Conservation (phyloP, 805 yeast genomes). For the Saturnispora bothae region DNA sequence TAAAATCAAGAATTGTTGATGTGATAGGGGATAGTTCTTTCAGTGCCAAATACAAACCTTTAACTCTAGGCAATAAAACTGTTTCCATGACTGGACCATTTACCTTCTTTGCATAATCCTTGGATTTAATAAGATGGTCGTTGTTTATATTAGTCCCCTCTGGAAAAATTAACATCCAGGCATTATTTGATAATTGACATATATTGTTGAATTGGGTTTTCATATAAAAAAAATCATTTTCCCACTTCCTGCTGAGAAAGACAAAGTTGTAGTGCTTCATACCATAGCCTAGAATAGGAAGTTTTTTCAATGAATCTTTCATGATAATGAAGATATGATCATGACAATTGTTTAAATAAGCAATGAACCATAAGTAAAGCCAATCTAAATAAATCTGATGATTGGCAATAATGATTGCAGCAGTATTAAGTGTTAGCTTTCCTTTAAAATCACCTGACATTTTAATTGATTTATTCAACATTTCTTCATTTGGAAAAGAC, state of each 20-base stretch:
- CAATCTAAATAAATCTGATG: slow-evolving; percentile 94
- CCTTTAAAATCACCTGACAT: slow-evolving; percentile 9
- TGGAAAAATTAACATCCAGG: slow-evolving; percentile 73
- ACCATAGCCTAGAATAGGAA: slow-evolving; percentile 80
- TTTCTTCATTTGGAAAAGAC: slow-evolving; percentile 24
- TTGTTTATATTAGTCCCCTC: slow-evolving; percentile 86
- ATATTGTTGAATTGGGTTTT: slow-evolving; percentile 41
- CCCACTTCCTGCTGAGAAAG: slow-evolving; percentile 81
- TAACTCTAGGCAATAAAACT: slow-evolving; percentile 68
- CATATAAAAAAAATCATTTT: slow-evolving; percentile 52
- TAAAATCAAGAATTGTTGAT: slow-evolving; percentile 63
- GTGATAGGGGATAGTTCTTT: slow-evolving; percentile 42
- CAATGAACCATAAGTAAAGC: slow-evolving; percentile 81
- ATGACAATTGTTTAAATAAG: slow-evolving; percentile 56
- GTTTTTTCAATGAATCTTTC: slow-evolving; percentile 56
- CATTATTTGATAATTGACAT: slow-evolving; percentile 30
- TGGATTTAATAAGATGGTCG: slow-evolving; percentile 50
- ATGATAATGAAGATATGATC: slow-evolving; percentile 63
- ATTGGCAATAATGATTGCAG: slow-evolving; percentile 58
- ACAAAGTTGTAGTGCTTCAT: slow-evolving; percentile 72
- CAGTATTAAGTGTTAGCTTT: slow-evolving; percentile 16
- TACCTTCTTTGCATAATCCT: slow-evolving; percentile 41
- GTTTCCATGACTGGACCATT: slow-evolving; percentile 35
- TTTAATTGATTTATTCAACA: slow-evolving; percentile 6
- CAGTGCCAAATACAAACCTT: slow-evolving; percentile 67